phyloP scores from a whole-genome alignment of 2,329 filamentous ascomycete genomes.

The Fusarium coffeatum region DNA sequence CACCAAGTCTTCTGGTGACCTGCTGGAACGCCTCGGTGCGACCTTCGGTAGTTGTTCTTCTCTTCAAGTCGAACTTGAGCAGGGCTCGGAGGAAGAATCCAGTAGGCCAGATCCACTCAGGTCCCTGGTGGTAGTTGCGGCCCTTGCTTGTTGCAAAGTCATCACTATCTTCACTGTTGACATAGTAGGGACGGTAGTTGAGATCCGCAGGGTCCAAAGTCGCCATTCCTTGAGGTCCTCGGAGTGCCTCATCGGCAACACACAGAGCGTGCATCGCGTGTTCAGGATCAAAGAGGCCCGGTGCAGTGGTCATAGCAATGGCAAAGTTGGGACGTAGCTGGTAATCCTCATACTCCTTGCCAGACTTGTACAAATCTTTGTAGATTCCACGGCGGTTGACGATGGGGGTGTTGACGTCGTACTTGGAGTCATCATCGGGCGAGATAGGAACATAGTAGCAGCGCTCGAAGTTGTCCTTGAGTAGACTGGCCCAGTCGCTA shows the following conservation, averaged over 20 bases:
- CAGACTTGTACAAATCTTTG: constrained; percentile 94
- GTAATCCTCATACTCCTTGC: constrained; percentile 97
- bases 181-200: constrained; percentile 95
- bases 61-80: constrained; percentile 86
- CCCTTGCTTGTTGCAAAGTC: constrained; percentile 95
- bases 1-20: constrained; percentile 82
- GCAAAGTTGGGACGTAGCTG: constrained; percentile 94
- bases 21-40: constrained; percentile 93
- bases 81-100: constrained; percentile 95
- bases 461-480: constrained; percentile 89
- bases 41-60: constrained; percentile 70
- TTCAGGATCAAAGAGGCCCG: constrained; percentile 81
- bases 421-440: constrained; percentile 75
- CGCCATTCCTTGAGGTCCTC: constrained; percentile 92
- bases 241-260: constrained; percentile 80
- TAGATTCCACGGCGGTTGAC: constrained; percentile 96
- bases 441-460: constrained; percentile 87
- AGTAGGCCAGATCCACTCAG: constrained; percentile 97
- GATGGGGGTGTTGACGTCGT: constrained; percentile 82
- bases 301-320: constrained; percentile 94
- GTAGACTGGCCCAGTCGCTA: constrained; percentile 79
- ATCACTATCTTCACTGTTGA: constrained; percentile 91
- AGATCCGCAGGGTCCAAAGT: constrained; percentile 92
- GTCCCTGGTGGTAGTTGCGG: constrained; percentile 97
- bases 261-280: constrained; percentile 85